A percentile compares a stretch with the other conserved stretches of the same genome.
Evolutionary conservation across 140 eudicot genomes (phyloP).

Genomic region (Erigeron philadelphicus): DNA sequence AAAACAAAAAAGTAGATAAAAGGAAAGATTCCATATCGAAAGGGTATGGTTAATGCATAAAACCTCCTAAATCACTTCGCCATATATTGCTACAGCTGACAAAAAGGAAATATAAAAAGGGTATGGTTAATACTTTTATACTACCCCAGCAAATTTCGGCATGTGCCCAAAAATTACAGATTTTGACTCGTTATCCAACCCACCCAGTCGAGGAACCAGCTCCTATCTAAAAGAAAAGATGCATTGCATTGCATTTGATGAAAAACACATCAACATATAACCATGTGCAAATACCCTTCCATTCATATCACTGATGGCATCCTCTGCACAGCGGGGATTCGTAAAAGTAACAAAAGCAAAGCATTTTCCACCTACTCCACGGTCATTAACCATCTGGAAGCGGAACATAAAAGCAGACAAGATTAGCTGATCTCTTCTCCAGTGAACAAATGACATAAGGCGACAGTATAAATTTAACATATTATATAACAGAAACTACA

Average conservation of each 20-base stretch:
- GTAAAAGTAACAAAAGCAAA: conserved; percentile 81
- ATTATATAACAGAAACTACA: neutral
- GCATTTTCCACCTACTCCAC: conserved; percentile 72
- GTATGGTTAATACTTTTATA: too few species aligned
- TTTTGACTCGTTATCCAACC: conserved; percentile 1
- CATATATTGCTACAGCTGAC: too few species aligned
- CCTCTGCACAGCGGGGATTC: conserved; percentile 73
- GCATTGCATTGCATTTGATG: neutral
- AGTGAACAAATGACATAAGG: neutral
- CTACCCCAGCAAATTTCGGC: neutral
- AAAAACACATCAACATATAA: neutral
- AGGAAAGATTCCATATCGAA: too few species aligned
- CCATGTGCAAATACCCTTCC: conserved; percentile 54
- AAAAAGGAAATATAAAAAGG: too few species aligned
- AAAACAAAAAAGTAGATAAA: neutral
- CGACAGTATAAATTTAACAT: neutral
- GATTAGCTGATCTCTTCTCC: conserved; percentile 15
- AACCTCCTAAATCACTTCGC: neutral
- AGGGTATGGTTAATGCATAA: conserved; percentile 5
- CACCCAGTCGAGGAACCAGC: conserved; percentile 18
- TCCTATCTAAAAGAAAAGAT: neutral
- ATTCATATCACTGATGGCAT: conserved; percentile 81
- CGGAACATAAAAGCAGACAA: conserved; percentile 12
- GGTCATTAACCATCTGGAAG: conserved; percentile 76
- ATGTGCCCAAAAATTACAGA: neutral